Evolutionary conservation across 169 alveolate species (phyloP).

Genomic region (Besnoitia besnoiti): DNA sequence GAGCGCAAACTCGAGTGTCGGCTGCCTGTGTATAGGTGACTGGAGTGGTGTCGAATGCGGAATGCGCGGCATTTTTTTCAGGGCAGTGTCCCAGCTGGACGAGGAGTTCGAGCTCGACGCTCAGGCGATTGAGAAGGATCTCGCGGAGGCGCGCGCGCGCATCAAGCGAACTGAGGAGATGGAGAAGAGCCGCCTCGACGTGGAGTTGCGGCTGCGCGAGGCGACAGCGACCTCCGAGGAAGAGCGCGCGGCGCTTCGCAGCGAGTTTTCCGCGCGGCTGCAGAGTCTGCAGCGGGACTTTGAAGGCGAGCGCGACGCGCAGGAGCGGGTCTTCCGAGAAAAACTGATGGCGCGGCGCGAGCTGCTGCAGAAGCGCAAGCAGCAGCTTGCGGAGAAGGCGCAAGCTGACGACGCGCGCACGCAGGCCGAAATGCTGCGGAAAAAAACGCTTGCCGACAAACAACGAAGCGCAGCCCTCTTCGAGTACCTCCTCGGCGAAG

Average conservation of each 20-base stretch:
- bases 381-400: slow-evolving; percentile 29
- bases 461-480: not conserved
- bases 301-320: not conserved
- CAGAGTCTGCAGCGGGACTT: not conserved
- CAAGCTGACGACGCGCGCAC: not conserved
- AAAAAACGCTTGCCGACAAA: not conserved
- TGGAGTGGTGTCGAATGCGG: too few species aligned
- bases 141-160: not conserved
- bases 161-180: not conserved
- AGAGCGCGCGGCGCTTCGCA: not conserved
- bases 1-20: too few species aligned
- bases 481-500: not conserved
- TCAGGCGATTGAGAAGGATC: not conserved
- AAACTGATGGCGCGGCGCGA: not conserved
- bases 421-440: not conserved
- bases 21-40: too few species aligned
- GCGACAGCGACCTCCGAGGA: slow-evolving; percentile 1
- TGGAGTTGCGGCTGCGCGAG: not conserved
- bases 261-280: not conserved
- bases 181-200: slow-evolving; percentile 31
- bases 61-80: too few species aligned
- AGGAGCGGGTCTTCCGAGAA: not conserved
- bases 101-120: slow-evolving; percentile 17
- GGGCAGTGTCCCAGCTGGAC: not conserved
- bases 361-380: not conserved